A percentile compares a stretch with the other conserved stretches of the same genome.
Evolutionary conservation across 1,139 yeast genomes (phyloP).

Genomic region (Tardiomyces blankii): DNA sequence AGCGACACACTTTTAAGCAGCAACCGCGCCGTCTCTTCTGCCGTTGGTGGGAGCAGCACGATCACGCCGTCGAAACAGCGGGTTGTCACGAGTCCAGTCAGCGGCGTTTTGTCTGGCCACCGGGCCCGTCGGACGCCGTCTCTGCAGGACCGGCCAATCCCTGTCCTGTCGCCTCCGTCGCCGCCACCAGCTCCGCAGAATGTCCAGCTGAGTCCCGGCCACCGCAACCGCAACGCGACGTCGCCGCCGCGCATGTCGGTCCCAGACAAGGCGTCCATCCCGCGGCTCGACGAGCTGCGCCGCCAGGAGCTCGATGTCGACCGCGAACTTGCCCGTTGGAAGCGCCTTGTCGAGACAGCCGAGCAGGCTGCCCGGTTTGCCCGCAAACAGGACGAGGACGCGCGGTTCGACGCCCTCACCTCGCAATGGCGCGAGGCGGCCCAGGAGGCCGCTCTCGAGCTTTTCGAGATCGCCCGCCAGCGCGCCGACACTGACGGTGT

Average conservation of each 20-base stretch:
- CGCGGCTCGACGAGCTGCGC: too few relatives aligned
- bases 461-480: not conserved
- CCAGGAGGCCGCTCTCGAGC: not conserved
- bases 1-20: too few relatives aligned
- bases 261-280: too few relatives aligned
- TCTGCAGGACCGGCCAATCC: conserved; percentile 20
- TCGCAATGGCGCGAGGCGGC: not conserved
- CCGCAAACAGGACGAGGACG: not conserved
- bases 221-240: too few relatives aligned
- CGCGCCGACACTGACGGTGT: not conserved
- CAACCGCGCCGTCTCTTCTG: not conserved
- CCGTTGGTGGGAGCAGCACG: not conserved
- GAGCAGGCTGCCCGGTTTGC: not conserved
- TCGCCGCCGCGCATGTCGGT: not conserved
- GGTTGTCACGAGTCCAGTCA: conserved; percentile 16
- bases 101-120: conserved; percentile 3
- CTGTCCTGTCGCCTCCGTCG: conserved; percentile 20
- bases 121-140: conserved; percentile 18
- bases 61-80: conserved; percentile 19
- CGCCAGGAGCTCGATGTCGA: not conserved
- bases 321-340: not conserved
- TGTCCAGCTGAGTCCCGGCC: too few relatives aligned
- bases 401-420: not conserved
- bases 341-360: not conserved
- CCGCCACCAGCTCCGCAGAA: conserved; percentile 1